Evolutionary conservation across 2,329 filamentous ascomycete species (phyloP).

Genomic region (Parasarocladium wereldwijsianum): DNA sequence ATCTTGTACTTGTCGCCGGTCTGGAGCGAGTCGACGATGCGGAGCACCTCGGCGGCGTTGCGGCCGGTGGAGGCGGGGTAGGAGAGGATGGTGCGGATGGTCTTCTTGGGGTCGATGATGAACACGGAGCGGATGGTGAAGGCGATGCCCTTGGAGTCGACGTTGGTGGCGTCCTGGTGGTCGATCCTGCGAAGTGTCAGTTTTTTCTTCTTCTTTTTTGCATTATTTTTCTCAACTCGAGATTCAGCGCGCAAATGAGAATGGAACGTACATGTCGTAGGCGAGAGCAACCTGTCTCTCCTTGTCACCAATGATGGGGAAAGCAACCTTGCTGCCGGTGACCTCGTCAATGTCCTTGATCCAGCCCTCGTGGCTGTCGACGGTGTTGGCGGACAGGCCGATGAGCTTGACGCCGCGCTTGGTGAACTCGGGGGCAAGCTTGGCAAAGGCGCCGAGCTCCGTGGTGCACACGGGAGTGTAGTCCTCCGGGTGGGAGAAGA

Average conservation of each 20-base stretch:
- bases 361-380: conserved; percentile 75
- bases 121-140: conserved; percentile 94
- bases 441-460: conserved; percentile 85
- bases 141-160: conserved; percentile 68
- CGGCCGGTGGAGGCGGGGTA: conserved; percentile 86
- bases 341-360: conserved; percentile 80
- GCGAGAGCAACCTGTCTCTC: conserved; percentile 58
- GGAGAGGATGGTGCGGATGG: conserved; percentile 79
- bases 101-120: conserved; percentile 88
- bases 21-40: conserved; percentile 67
- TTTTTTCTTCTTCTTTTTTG: too few species aligned
- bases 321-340: conserved; percentile 51
- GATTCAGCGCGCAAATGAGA: neutral
- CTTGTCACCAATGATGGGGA: conserved; percentile 75
- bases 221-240: too few species aligned
- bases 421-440: conserved; percentile 75
- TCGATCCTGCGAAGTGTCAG: conserved; percentile 41
- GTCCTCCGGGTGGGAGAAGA: conserved; percentile 80
- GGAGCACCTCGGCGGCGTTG: conserved; percentile 66
- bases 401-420: conserved; percentile 85
- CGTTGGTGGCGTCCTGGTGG: conserved; percentile 68
- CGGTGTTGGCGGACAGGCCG: conserved; percentile 74
- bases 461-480: conserved; percentile 95
- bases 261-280: conserved; percentile 56
- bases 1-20: conserved; percentile 77